Evolutionary conservation across 1,284 basidiomycete genomes (phyloP), one percentile per base, ranked within the genome.

Genomic region (Rhodotorula sp.): DNA sequence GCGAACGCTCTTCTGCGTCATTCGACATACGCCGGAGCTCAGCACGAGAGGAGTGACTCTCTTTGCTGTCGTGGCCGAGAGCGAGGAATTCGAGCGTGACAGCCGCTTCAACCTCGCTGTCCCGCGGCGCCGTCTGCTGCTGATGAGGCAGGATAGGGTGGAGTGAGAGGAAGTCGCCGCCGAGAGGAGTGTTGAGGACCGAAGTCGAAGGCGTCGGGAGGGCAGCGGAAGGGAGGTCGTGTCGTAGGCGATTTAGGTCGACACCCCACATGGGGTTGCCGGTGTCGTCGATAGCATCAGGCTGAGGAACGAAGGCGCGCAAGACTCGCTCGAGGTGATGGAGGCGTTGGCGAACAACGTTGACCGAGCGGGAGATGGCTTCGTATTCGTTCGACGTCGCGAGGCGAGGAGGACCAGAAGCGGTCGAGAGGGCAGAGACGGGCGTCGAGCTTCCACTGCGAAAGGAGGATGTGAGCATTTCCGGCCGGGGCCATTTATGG

Each of bases 61-160:
- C 63, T 59, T 72, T 69, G n/a, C 70, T 59, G 51, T 74, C 73
- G 13, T 70, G 70, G 9, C 73, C 73, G 54, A 74, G 68, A 18
- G 73, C 72, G 48, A 74, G 68, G 15, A 66, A 74, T 50, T 74
- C 73, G 26, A 74, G 57, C 15, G 66, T 66, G 0, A 70, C 68
- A 7, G 73, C 73, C 26, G 73, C 72, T 40, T 74, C 73, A 9
- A 72, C 68, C 56, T 74, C 73, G 18, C 62, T 66, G 26, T 74
- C 70, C 15, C 61, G 60, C 16, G 50, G 37, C 37, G 54, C 64
- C 10, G 60, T 34, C 22, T 24, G 10, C 18, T 34, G 44, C 16
- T 34, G 34, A 20, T 18, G 28, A 22, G 52, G 7, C 37, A 44
- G 24, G 9, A 24, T 26, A 16, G 61, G 28, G 28, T 37, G 34